A percentile compares a stretch with the other conserved stretches of the same genome.
phyloP scores from a whole-genome alignment of 1,284 basidiomycete species.

The Leccinum pachyderme region DNA sequence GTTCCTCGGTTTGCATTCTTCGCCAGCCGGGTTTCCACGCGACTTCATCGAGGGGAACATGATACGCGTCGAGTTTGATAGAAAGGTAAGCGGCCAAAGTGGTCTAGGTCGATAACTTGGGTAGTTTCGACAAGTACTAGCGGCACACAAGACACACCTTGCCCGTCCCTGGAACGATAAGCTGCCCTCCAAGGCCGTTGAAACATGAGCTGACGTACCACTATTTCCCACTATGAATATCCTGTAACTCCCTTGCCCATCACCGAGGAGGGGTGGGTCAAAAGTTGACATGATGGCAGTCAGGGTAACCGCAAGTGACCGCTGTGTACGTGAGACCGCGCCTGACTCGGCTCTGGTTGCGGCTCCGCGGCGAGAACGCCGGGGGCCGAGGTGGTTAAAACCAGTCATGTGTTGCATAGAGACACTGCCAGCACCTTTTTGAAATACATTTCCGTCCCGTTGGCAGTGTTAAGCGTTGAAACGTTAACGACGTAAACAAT shows the following conservation, averaged over 20 bases:
- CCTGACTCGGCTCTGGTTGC: neutral
- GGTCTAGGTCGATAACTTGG: constrained; percentile 35
- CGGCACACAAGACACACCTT: constrained; percentile 37
- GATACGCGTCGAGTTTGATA: constrained; percentile 43
- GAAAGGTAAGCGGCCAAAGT: constrained; percentile 49
- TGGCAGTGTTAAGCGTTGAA: too few relatives aligned
- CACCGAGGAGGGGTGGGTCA: constrained; percentile 45
- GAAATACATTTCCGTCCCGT: too few relatives aligned
- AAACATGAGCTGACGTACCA: constrained; percentile 35
- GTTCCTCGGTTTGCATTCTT: constrained; percentile 35
- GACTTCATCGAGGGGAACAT: constrained; percentile 44
- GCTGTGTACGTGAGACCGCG: neutral
- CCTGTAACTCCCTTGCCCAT: constrained; percentile 45
- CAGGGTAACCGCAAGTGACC: neutral
- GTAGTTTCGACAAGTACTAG: neutral
- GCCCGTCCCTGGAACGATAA: constrained; percentile 36
- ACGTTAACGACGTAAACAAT: too few relatives aligned
- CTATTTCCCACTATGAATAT: constrained; percentile 55
- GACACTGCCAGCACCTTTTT: too few relatives aligned
- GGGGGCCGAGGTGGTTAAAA: neutral
- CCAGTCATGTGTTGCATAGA: too few relatives aligned
- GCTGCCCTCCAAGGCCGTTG: neutral
- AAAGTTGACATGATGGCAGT: constrained; percentile 15
- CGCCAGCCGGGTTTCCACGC: constrained; percentile 52
- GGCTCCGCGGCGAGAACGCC: neutral